Conservation (phyloP, 108 stramenopile genomes). For the Stephanodiscus minutulus region DNA sequence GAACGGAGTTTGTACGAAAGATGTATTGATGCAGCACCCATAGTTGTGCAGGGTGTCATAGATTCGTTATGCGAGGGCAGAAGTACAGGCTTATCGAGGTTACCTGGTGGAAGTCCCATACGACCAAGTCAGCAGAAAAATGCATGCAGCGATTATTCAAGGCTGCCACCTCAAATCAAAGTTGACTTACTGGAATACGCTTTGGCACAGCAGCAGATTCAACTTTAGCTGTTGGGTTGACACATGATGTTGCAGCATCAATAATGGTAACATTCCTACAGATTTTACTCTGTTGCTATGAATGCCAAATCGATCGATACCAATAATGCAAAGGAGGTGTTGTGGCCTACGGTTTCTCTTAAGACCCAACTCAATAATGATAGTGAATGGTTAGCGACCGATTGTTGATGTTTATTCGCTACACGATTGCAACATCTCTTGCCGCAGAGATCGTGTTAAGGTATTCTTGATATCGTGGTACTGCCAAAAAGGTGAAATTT, state of each 20-base stretch:
- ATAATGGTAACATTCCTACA: not conserved
- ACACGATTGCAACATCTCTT: too few species aligned
- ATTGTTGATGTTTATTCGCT: too few species aligned
- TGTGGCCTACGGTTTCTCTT: not conserved
- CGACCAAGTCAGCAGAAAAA: conserved; percentile 21
- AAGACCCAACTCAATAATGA: too few species aligned
- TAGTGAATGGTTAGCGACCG: too few species aligned
- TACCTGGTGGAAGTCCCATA: not conserved
- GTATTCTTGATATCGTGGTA: too few species aligned
- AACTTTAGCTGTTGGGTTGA: not conserved
- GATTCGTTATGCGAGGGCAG: conserved; percentile 18
- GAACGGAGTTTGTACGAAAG: conserved; percentile 36
- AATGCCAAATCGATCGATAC: not conserved
- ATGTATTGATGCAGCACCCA: conserved; percentile 41
- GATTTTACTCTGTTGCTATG: not conserved
- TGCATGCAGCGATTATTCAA: conserved; percentile 34
- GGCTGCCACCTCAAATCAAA: conserved; percentile 44
- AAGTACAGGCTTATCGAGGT: not conserved
- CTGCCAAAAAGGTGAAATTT: too few species aligned
- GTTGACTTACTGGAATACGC: conserved; percentile 45
- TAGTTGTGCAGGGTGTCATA: conserved; percentile 27
- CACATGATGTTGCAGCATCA: too few species aligned
- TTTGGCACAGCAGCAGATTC: conserved; percentile 24
- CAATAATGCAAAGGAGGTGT: not conserved
- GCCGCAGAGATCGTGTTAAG: too few species aligned